These are phyloP conservation scores for Pascua sp. DNA, from an alignment of 1,284 basidiomycete species.

Conservation along the genomic window DNA sequence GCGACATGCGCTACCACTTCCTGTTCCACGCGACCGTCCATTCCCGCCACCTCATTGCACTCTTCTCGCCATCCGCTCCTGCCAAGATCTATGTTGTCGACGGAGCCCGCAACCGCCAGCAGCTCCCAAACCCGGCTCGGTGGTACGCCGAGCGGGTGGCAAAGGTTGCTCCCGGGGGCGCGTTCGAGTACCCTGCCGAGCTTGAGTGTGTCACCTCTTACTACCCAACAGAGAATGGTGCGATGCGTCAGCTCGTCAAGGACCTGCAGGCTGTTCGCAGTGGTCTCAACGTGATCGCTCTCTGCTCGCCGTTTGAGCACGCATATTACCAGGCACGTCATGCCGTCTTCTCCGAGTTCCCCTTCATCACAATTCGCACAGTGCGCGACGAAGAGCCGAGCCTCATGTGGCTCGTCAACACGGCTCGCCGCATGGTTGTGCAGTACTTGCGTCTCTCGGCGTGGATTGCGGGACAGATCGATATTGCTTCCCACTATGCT, in stretches of 20 bases:
- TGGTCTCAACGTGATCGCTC: slow-evolving; percentile 67
- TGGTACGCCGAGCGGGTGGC: slow-evolving; percentile 61
- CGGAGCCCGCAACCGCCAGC: slow-evolving; percentile 76
- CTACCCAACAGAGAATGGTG: slow-evolving; percentile 72
- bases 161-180: slow-evolving; percentile 52
- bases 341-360: slow-evolving; percentile 76
- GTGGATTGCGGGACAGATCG: slow-evolving; percentile 78
- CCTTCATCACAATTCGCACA: slow-evolving; percentile 79
- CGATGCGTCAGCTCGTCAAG: slow-evolving; percentile 82
- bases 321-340: slow-evolving; percentile 76
- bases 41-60: slow-evolving; percentile 80
- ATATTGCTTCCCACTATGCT: slow-evolving; percentile 86
- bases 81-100: slow-evolving; percentile 88
- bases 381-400: slow-evolving; percentile 59
- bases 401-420: slow-evolving; percentile 56
- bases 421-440: slow-evolving; percentile 65
- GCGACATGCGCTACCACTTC: slow-evolving; percentile 73
- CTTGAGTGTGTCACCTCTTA: slow-evolving; percentile 70
- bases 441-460: slow-evolving; percentile 74
- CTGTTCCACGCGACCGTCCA: slow-evolving; percentile 83
- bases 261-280: slow-evolving; percentile 63
- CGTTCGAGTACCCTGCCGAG: slow-evolving; percentile 66
- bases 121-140: slow-evolving; percentile 70
- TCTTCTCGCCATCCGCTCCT: slow-evolving; percentile 72
- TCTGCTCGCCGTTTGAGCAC: slow-evolving; percentile 82